phyloP scores from a whole-genome alignment of 2,329 filamentous ascomycete species.

The Trichoderma oligosporum region DNA sequence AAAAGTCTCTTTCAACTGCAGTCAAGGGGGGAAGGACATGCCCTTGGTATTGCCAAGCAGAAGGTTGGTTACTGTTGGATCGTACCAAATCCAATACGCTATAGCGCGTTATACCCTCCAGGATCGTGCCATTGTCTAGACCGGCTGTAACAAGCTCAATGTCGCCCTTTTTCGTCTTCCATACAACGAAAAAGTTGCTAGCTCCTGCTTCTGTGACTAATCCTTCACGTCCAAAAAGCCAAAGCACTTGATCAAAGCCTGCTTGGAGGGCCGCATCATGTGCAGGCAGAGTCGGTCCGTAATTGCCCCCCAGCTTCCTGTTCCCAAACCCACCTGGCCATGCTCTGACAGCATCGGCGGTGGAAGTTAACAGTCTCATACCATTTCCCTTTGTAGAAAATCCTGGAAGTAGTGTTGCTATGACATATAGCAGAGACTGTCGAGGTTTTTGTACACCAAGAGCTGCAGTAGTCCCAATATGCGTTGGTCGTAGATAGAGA shows the following conservation, averaged over 20 bases:
- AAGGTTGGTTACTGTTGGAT: neutral
- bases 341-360: conserved; percentile 77
- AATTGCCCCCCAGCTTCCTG: conserved; percentile 90
- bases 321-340: conserved; percentile 93
- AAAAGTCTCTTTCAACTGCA: neutral
- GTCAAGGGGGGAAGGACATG: conserved; percentile 53
- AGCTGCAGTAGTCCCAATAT: conserved; percentile 77
- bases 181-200: conserved; percentile 86
- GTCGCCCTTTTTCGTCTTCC: conserved; percentile 51
- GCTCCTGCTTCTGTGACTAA: conserved; percentile 88
- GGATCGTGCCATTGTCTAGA: conserved; percentile 74
- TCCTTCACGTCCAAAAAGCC: conserved; percentile 75
- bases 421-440: conserved; percentile 82
- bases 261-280: conserved; percentile 67
- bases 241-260: conserved; percentile 85
- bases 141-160: conserved; percentile 76
- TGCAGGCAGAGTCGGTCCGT: conserved; percentile 78
- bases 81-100: conserved; percentile 38
- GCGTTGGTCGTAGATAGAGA: conserved; percentile 79
- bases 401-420: conserved; percentile 54
- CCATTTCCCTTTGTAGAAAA: conserved; percentile 51
- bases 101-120: conserved; percentile 78
- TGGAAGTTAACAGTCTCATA: conserved; percentile 72
- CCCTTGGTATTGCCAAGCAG: conserved; percentile 80
- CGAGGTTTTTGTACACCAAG: conserved; percentile 76